Evolutionary conservation across 345 rosid genomes (phyloP).

Genomic region (Lagerstroemia speciosa): DNA sequence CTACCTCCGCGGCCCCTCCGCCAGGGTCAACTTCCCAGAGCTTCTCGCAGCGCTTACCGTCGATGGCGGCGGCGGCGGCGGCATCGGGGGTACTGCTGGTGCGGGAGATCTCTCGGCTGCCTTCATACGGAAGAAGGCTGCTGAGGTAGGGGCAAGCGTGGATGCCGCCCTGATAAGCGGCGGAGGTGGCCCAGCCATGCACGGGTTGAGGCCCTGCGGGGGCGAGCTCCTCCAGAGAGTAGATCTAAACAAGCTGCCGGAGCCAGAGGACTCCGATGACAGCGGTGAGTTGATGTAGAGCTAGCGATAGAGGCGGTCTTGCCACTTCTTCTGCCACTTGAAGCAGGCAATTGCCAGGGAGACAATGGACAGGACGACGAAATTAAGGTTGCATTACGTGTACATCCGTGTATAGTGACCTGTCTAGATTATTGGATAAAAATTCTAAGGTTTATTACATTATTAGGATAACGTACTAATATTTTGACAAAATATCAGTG

Average conservation of each 20-base stretch:
- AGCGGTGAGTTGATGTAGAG: constrained; percentile 8
- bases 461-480: too few species aligned
- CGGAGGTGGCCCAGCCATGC: background rate
- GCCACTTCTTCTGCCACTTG: too few species aligned
- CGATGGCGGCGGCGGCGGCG: constrained; percentile 29
- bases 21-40: constrained; percentile 92
- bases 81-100: constrained; percentile 8
- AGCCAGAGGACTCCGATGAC: constrained; percentile 70
- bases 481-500: too few species aligned
- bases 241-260: constrained; percentile 89
- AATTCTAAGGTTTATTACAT: too few species aligned
- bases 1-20: constrained; percentile 83
- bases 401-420: too few species aligned
- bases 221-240: constrained; percentile 41
- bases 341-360: too few species aligned
- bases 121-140: constrained; percentile 69
- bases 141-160: constrained; percentile 89
- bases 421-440: too few species aligned
- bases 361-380: too few species aligned
- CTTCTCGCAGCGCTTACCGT: constrained; percentile 37
- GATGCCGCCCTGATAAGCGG: constrained; percentile 40
- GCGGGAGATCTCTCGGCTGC: constrained; percentile 77
- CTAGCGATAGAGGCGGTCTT: too few species aligned
- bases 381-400: too few species aligned
- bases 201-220: constrained; percentile 17